Base-by-base conservation (phyloP, 169 alveolate genomes). In the Plasmodium fragile region DNA sequence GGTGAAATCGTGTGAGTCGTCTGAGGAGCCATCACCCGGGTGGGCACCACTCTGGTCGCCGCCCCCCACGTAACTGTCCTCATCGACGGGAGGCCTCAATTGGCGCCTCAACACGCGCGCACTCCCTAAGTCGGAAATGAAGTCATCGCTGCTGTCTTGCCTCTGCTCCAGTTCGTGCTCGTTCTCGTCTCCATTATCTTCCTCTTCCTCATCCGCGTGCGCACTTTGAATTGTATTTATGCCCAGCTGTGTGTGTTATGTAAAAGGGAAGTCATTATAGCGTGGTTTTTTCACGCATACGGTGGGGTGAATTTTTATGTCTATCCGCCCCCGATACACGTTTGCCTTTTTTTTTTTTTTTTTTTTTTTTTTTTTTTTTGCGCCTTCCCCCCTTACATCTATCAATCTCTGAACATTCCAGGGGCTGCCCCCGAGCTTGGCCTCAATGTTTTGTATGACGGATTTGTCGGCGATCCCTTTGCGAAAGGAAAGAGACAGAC, bases 371-470 rank as follows among this genome's bases (percentile, higher is more conserved):
- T 45, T 16, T 10, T 43, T 79, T 59, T 28, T 83, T 71, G 13
- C 39, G 4, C 25, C 53, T 43, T 28, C 39, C 39, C 59, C 59
- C 77, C 43, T 85, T 85, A 85, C 93, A 70, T 85, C 79, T 73
- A 85, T 85, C 79, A 85, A 85, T 8, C 70, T 43, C 36, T 85
- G 81, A 16, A 85, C 70, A 55, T 85, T 85, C 93, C 93, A 85
- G 16, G 93, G 93, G 4, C 93, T 53, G 6, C 65, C 81, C 8
- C 93, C 93, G 25, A 85, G 93, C n/a, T 85, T 85, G 16, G 34
- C 93, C 28, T 85, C 55, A 22, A 85, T 85, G n/a, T 85, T 52
- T 28, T 52, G 18, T 73, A 85, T 73, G n/a, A 85, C 77, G 5
- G 73, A 73, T 39, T 73, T 52, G 30, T 85, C 93, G 65, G 85